Conservation (phyloP, 345 rosid genomes). For the Ceriops decandra region DNA sequence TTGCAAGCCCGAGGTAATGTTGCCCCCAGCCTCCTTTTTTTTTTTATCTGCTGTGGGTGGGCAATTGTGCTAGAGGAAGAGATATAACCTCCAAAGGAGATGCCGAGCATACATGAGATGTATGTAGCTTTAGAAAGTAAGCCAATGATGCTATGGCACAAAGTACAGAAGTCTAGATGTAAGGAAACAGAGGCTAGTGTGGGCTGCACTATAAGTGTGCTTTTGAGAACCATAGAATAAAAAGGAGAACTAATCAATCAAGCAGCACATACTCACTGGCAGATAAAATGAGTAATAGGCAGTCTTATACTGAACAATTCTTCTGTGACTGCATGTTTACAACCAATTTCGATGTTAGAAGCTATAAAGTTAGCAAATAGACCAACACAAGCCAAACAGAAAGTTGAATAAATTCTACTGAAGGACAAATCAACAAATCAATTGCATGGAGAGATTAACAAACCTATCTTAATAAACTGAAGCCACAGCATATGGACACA, state of each 20-base stretch:
- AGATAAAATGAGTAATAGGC: constrained; percentile 49
- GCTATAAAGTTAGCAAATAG: background rate
- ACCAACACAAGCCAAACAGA: background rate
- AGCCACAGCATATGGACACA: too few relatives aligned
- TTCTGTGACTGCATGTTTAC: constrained; percentile 30
- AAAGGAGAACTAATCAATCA: background rate
- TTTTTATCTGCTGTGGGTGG: too few relatives aligned
- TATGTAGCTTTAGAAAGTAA: too few relatives aligned
- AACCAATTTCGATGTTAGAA: background rate
- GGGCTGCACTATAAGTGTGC: background rate
- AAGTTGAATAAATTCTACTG: too few relatives aligned
- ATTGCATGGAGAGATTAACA: too few relatives aligned
- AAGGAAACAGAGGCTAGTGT: background rate
- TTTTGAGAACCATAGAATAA: background rate
- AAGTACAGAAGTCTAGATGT: background rate
- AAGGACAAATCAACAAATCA: too few relatives aligned
- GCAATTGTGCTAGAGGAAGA: too few relatives aligned
- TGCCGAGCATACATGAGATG: too few relatives aligned
- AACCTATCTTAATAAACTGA: too few relatives aligned
- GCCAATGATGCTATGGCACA: background rate
- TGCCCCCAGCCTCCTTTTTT: too few relatives aligned
- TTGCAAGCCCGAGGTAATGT: too few relatives aligned
- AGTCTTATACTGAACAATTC: constrained; percentile 45
- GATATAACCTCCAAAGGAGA: too few relatives aligned
- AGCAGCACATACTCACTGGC: constrained; percentile 32